phyloP scores from a whole-genome alignment of 495 filamentous ascomycete species.

The Chlorociboria aeruginascens region DNA sequence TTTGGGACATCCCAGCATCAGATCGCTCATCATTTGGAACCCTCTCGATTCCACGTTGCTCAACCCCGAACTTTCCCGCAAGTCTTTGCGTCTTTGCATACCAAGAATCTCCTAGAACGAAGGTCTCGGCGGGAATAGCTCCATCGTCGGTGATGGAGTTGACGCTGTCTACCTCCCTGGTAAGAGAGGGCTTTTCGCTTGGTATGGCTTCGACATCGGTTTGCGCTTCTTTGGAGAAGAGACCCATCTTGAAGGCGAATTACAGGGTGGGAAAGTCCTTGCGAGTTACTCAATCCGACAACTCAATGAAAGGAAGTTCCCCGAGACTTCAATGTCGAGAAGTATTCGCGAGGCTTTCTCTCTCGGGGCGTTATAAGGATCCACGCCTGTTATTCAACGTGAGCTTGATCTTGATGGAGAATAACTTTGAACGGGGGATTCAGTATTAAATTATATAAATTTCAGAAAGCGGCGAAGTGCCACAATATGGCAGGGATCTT shows the following conservation, averaged over 20 bases:
- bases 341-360: neutral
- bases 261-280: neutral
- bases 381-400: too few relatives aligned
- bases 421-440: too few relatives aligned
- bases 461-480: too few relatives aligned
- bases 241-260: slow-evolving; percentile 9
- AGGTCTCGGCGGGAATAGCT: slow-evolving; percentile 48
- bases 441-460: too few relatives aligned
- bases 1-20: slow-evolving; percentile 51
- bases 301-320: neutral
- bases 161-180: slow-evolving; percentile 21
- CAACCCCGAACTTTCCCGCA: slow-evolving; percentile 57
- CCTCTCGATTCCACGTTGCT: slow-evolving; percentile 71
- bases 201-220: slow-evolving; percentile 16
- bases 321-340: neutral
- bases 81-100: slow-evolving; percentile 60
- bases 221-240: slow-evolving; percentile 13
- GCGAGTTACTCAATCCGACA: neutral
- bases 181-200: slow-evolving; percentile 9
- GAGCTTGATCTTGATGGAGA: too few relatives aligned
- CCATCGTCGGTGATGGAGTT: slow-evolving; percentile 38
- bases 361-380: neutral
- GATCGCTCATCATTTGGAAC: slow-evolving; percentile 64
- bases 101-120: slow-evolving; percentile 45
- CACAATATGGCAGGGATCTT: too few relatives aligned